These are phyloP conservation scores for Fusarium lateritium DNA, from an alignment of 2,329 filamentous ascomycete species.

Conservation along the genomic window DNA sequence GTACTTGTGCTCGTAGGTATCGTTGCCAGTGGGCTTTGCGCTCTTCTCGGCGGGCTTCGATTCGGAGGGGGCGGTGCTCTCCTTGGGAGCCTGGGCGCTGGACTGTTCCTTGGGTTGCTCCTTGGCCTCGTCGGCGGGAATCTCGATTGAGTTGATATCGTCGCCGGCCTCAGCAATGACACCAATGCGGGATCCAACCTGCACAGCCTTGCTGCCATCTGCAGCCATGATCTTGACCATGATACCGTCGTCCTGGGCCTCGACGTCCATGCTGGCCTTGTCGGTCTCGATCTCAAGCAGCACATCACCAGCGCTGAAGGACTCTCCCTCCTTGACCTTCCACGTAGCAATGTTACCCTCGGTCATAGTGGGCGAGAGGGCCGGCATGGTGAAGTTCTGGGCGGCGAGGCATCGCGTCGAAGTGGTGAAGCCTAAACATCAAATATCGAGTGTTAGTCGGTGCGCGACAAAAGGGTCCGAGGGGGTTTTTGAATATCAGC, in stretches of 20 bases:
- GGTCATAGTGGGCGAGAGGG: conserved; percentile 93
- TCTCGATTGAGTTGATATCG: conserved; percentile 80
- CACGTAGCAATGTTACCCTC: conserved; percentile 90
- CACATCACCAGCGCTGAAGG: conserved; percentile 86
- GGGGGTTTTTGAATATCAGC: conserved; percentile 24
- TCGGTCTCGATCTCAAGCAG: conserved; percentile 94
- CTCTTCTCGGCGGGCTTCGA: conserved; percentile 55
- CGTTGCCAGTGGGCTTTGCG: conserved; percentile 57
- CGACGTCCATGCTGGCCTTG: conserved; percentile 95
- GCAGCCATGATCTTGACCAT: conserved; percentile 84
- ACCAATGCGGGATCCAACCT: conserved; percentile 85
- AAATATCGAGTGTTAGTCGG: conserved; percentile 40
- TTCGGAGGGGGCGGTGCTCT: conserved; percentile 54
- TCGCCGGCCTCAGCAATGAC: conserved; percentile 87
- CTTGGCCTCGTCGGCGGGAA: conserved; percentile 79
- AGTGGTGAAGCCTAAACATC: conserved; percentile 72
- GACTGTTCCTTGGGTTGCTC: conserved; percentile 76
- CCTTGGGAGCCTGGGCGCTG: conserved; percentile 54
- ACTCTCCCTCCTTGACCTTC: conserved; percentile 90
- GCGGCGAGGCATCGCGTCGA: conserved; percentile 77
- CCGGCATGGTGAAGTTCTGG: conserved; percentile 92
- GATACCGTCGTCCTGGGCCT: conserved; percentile 90
- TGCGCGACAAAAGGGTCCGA: conserved; percentile 47
- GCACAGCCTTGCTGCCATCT: conserved; percentile 81
- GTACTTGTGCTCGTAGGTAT: conserved; percentile 76